phyloP scores from a whole-genome alignment of 1,284 basidiomycete species.

The Chiua sp. region DNA sequence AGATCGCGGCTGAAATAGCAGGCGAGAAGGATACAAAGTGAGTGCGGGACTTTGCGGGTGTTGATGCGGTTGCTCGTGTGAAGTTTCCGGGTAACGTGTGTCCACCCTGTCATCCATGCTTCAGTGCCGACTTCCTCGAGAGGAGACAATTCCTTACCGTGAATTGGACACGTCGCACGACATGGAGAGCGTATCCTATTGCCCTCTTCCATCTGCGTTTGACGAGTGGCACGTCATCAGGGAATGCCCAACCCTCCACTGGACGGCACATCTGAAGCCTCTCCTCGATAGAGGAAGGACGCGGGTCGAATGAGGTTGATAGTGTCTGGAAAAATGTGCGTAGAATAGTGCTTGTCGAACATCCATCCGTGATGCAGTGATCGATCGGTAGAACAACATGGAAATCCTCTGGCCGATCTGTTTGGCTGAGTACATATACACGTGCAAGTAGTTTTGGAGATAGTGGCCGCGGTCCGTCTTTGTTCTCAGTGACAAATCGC shows the following conservation, averaged over 20 bases:
- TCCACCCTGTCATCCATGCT: constrained; percentile 47
- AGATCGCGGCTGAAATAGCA: constrained; percentile 33
- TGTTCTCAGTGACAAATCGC: constrained; percentile 7
- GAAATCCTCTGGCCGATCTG: constrained; percentile 9
- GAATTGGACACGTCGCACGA: constrained; percentile 38
- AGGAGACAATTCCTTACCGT: constrained; percentile 30
- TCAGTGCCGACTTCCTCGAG: background rate
- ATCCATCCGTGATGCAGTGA: constrained; percentile 20
- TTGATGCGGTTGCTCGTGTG: constrained; percentile 40
- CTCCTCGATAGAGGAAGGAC: constrained; percentile 34
- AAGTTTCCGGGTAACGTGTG: constrained; percentile 54
- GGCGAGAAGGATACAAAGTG: constrained; percentile 30
- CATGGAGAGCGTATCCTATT: constrained; percentile 47
- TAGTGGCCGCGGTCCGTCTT: constrained; percentile 13
- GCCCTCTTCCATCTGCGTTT: constrained; percentile 53
- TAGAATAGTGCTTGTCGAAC: constrained; percentile 18
- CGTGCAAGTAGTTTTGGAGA: constrained; percentile 1
- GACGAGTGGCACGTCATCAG: constrained; percentile 35
- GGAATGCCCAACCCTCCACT: constrained; percentile 45
- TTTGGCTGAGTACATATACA: constrained; percentile 7
- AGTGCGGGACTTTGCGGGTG: constrained; percentile 44
- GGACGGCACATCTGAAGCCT: constrained; percentile 47
- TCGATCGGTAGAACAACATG: constrained; percentile 16
- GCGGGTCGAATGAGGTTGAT: constrained; percentile 27
- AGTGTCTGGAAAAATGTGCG: constrained; percentile 49